Percentiles rank a stretch among this genome's conserved stretches.
Conservation (phyloP, 139 green algal species). For the Coelastrella sp. region DNA sequence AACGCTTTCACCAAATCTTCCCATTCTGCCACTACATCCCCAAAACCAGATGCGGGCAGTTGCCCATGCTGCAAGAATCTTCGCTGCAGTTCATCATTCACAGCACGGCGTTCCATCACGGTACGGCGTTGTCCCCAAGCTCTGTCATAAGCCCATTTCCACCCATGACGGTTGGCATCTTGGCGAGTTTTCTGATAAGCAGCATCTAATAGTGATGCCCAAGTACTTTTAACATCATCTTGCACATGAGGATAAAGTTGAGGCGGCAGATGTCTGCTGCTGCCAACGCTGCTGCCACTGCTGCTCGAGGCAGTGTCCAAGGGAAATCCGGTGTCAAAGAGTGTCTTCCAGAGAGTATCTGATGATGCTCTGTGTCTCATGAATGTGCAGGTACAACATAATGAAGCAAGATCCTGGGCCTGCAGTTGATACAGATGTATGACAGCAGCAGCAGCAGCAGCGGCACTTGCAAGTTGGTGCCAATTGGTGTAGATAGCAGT, state of each 20-base stretch:
- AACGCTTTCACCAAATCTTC: background rate
- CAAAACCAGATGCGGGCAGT: background rate
- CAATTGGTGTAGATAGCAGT: background rate
- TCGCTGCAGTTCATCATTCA: background rate
- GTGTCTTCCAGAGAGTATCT: slow-evolving; percentile 58
- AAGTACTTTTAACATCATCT: background rate
- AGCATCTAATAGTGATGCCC: background rate
- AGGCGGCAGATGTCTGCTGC: too few relatives aligned
- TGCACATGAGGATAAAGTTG: too few relatives aligned
- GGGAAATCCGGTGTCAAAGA: slow-evolving; percentile 65
- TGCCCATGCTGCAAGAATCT: too few relatives aligned
- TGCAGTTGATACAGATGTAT: slow-evolving; percentile 28
- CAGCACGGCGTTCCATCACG: too few relatives aligned
- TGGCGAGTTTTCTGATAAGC: background rate
- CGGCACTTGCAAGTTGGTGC: too few relatives aligned
- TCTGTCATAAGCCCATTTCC: slow-evolving; percentile 24
- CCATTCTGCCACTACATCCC: background rate
- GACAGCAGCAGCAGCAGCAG: background rate
- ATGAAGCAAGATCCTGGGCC: slow-evolving; percentile 51
- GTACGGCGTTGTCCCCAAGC: slow-evolving; percentile 8
- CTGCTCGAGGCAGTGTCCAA: background rate
- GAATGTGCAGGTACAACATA: slow-evolving; percentile 59
- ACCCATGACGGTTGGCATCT: slow-evolving; percentile 27
- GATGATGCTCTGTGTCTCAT: slow-evolving; percentile 48
- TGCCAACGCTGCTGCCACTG: background rate